These are phyloP conservation scores for Jackrogersella multiformis DNA, from an alignment of 495 filamentous ascomycete species.

Conservation along the genomic window DNA sequence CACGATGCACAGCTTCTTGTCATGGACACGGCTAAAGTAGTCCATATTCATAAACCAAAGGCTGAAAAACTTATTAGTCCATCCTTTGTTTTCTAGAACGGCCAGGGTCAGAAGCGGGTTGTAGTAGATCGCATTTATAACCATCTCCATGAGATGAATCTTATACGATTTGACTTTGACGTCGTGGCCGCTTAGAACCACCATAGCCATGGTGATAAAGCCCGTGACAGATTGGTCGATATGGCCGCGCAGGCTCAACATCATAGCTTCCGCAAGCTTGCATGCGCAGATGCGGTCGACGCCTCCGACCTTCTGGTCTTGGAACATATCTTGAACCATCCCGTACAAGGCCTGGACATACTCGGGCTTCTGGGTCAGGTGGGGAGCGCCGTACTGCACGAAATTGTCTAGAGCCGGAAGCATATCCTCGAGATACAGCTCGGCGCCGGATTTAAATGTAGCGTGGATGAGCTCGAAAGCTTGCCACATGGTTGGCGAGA, in stretches of 20 bases:
- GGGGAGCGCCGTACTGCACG: conserved; percentile 85
- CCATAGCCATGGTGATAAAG: conserved; percentile 90
- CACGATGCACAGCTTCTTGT: conserved; percentile 97
- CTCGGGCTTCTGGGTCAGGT: conserved; percentile 79
- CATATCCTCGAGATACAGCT: conserved; percentile 99
- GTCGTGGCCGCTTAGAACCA: conserved; percentile 72
- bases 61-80: conserved; percentile 99
- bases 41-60: conserved; percentile 97
- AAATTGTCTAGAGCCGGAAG: conserved; percentile 97
- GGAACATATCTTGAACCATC: conserved; percentile 76
- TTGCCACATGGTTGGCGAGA: conserved; percentile 97
- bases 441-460: conserved; percentile 95
- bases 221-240: conserved; percentile 86
- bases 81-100: conserved; percentile 85
- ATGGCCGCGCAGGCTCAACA: conserved; percentile 92
- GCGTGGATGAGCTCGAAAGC: conserved; percentile 96
- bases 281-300: conserved; percentile 98
- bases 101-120: conserved; percentile 85
- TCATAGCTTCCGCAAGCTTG: conserved; percentile 96
- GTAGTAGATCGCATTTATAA: conserved; percentile 98
- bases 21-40: conserved; percentile 90
- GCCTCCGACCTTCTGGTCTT: conserved; percentile 87
- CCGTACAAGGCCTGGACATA: conserved; percentile 87
- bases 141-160: conserved; percentile 98
- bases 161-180: conserved; percentile 87